These are phyloP conservation scores for Pseudocercospora crystallina DNA, from an alignment of 2,329 filamentous ascomycete species.

Conservation along the genomic window DNA sequence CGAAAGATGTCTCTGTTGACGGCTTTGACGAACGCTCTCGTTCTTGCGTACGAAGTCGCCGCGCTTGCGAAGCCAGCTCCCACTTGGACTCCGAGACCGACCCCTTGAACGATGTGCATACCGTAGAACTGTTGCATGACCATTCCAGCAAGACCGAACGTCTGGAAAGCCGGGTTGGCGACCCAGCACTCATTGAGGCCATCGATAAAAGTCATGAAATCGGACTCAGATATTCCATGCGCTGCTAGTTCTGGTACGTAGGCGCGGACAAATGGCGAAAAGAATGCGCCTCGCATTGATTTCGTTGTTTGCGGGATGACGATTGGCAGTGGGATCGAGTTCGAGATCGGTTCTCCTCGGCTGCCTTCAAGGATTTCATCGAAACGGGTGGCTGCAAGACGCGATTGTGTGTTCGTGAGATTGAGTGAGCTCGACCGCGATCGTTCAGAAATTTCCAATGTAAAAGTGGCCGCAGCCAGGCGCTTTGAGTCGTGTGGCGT, in stretches of 20 bases:
- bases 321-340: background rate
- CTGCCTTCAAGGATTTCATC: too few species aligned
- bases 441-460: too few species aligned
- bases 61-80: constrained; percentile 13
- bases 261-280: constrained; percentile 12
- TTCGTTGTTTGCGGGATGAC: constrained; percentile 10
- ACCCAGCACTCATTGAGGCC: constrained; percentile 32
- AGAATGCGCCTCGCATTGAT: constrained; percentile 8
- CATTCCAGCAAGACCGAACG: constrained; percentile 23
- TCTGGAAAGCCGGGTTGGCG: constrained; percentile 29
- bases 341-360: too few species aligned
- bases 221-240: constrained; percentile 16
- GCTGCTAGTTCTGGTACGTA: constrained; percentile 5
- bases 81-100: constrained; percentile 24
- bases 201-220: constrained; percentile 33
- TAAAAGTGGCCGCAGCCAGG: too few species aligned
- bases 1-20: constrained; percentile 10
- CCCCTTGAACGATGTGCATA: constrained; percentile 22
- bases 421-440: too few species aligned
- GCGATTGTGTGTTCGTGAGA: too few species aligned
- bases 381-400: too few species aligned
- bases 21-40: constrained; percentile 10
- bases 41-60: constrained; percentile 9
- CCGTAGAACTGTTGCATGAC: constrained; percentile 25
- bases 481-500: too few species aligned